phyloP scores from a whole-genome alignment of 257 asterid genomes.

The Primulina tabacum region DNA sequence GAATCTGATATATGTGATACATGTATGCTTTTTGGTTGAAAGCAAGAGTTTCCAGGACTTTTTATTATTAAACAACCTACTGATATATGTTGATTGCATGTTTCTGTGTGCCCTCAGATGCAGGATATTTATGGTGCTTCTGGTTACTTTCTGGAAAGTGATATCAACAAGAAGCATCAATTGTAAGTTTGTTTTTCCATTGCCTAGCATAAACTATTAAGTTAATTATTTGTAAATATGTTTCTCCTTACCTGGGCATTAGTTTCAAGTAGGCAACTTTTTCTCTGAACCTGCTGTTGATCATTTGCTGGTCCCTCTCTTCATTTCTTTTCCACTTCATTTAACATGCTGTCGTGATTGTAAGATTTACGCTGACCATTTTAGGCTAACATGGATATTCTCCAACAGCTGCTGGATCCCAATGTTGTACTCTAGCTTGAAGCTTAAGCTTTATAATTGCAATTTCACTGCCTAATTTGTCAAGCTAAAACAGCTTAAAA shows the following conservation, averaged over 20 bases:
- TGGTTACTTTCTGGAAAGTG: conserved; percentile 69
- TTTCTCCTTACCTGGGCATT: neutral
- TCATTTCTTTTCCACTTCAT: neutral
- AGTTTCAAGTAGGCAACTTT: neutral
- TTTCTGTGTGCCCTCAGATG: conserved; percentile 53
- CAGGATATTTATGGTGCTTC: conserved; percentile 86
- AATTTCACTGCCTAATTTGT: conserved; percentile 1
- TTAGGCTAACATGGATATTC: neutral
- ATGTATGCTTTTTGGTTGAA: neutral
- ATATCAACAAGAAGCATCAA: conserved; percentile 40
- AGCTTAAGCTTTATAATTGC: conserved; percentile 14
- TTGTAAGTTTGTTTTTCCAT: conserved; percentile 36
- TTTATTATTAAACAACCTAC: neutral
- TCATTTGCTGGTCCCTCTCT: neutral
- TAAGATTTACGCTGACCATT: conserved; percentile 9
- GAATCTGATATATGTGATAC: neutral
- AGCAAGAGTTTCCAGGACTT: neutral
- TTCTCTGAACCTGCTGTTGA: neutral
- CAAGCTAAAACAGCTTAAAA: neutral
- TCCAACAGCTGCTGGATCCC: conserved; percentile 3
- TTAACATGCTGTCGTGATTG: neutral
- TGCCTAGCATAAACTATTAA: neutral
- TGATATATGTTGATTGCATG: conserved; percentile 10
- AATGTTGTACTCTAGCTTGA: neutral
- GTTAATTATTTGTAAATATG: neutral